Base-by-base conservation (phyloP, 2,329 filamentous ascomycete genomes). In the Cyclaneusma minus region DNA sequence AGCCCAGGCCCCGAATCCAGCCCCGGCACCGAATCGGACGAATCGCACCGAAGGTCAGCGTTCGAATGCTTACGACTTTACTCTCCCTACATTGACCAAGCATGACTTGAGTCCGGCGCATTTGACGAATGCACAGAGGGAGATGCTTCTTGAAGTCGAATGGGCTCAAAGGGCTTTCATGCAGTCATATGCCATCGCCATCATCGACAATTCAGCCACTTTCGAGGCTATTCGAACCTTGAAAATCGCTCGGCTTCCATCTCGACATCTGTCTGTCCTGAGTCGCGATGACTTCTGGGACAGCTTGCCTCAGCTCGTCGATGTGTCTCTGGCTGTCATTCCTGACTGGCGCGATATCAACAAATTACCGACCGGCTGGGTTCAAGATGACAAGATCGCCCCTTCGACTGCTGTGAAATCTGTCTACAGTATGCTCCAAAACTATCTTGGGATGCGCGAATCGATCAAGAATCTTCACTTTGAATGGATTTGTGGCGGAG, bases 141-240 rank as follows among this genome's bases (percentile, higher is more conserved):
- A 78, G 45, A 72, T 76, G 66, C 48, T 81, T 2, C 50, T 75
- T 19, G 73, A 80, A 43, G 66, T 70, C 3, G 64, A 71, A 27
- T 78, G 73, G 68, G 72, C 72, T 5, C 72, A 80, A 35, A 56
- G 65, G 28, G 73, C 72, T 11, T 73, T 80, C 42, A 55, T 80
- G 24, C 65, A 72, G 25, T 75, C 73, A 1, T 80, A 74, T 37
- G 62, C 71, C 35, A 62, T 78, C 24, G 64, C 69, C 2, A 47
- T 79, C 22, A 64, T 71, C 13, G 69, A 78, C 39, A 75, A 74
- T 32, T 52, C 54, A 4, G 36, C 41, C 4, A 59, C 54, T 2
- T 76, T 79, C 35, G 32, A 41, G 6, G 48, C 55, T 5, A 56
- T 81, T 22, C 63, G 61, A 13, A 67, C 60, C 5, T 44, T 82